Evolutionary conservation across 148 eudicot genomes (phyloP), one percentile per base, ranked within the genome.

Genomic region (Amaranthus cruentus): DNA sequence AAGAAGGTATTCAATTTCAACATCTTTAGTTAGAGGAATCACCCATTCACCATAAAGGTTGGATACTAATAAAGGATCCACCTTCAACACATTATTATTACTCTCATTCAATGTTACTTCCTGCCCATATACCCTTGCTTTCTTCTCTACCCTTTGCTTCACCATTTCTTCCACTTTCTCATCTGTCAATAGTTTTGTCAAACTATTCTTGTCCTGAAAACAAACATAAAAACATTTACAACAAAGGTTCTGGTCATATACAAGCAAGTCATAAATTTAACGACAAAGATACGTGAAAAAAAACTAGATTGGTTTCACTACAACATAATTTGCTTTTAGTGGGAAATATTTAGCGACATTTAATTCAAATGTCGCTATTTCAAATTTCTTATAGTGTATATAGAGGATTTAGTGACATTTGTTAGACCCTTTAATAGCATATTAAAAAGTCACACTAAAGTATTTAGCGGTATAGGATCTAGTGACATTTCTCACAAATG

Each of bases 11-110:
- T 91, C 88, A 55, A 94, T 84, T 73, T 94, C 85, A 18, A 94
- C 96, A 51, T 70, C 85, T 81, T 94, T 94, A 54, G 98, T 94
- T 38, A 94, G 87, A 74, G 98, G 98, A 82, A 94, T 94, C 67
- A 94, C 85, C 91, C 91, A 91, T 49, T 94, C 87, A 52, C 73
- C 84, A 73, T 94, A 94, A 44, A 94, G 84, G 12, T 67, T 83
- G 59, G 84, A 83, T 46, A 84, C 88, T 55, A 90, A 47, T 0
- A 77, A 69, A 21, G 98, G 97, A 78, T 91, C 84, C 28, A 94
- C 84, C 85, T 91, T 94, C 78, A 58, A 88, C 42, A 77, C 76
- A 47, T 28, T 81, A 71, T 54, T 77, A 18, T 57, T 63, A 28
- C 74, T 65, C 3, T 52, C 66, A 69, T 75, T 83, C 50, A 88